Evolutionary conservation across 352 stramenopile species (phyloP).

Genomic region (Phytophthora constricta): DNA sequence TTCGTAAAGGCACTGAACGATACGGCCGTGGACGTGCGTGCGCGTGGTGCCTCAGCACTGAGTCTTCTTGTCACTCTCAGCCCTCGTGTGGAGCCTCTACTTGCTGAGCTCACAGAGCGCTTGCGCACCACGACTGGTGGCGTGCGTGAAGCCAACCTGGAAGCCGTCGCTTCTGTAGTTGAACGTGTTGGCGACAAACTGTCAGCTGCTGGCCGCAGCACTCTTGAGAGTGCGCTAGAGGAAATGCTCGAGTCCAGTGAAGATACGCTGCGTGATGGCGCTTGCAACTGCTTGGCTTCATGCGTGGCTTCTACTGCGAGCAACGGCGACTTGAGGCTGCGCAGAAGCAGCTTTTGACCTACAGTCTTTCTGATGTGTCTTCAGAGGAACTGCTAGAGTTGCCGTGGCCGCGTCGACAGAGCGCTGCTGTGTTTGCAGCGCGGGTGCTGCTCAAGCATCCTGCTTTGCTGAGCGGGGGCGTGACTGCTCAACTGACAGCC

Average conservation of each 20-base stretch:
- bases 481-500: conserved; percentile 31
- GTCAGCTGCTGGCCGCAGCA: conserved; percentile 50
- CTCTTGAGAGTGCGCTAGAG: conserved; percentile 68
- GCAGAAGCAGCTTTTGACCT: conserved; percentile 46
- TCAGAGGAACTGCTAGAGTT: conserved; percentile 46
- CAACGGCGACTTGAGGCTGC: conserved; percentile 36
- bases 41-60: conserved; percentile 92
- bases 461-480: conserved; percentile 35
- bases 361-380: conserved; percentile 52
- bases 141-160: conserved; percentile 82
- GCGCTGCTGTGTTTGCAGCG: conserved; percentile 63
- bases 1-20: conserved; percentile 99
- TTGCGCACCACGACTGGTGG: conserved; percentile 65
- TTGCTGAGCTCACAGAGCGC: conserved; percentile 95
- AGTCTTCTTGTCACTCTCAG: conserved; percentile 94
- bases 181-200: conserved; percentile 76
- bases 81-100: conserved; percentile 95
- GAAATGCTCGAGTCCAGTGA: conserved; percentile 73
- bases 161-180: conserved; percentile 71
- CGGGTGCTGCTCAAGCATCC: conserved; percentile 58
- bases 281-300: conserved; percentile 71
- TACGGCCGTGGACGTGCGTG: conserved; percentile 92
- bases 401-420: conserved; percentile 68
- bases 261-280: conserved; percentile 66
- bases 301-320: conserved; percentile 60